Evolutionary conservation across 108 stramenopile genomes (phyloP).

Genomic region (Cyclostephanos tholiformis): DNA sequence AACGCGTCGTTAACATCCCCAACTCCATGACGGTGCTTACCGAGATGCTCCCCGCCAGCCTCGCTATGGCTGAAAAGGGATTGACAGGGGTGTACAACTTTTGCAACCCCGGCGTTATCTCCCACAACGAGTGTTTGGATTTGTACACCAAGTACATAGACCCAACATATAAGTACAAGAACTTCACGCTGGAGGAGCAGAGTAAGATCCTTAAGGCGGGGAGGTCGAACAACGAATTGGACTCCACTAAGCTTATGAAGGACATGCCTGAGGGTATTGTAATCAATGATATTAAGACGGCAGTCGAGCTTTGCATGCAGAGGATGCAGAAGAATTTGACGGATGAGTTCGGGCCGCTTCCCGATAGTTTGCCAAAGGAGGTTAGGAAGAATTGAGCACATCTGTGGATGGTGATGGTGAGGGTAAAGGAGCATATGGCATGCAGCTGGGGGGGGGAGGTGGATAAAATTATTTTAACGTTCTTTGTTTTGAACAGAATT

Average conservation of each 20-base stretch:
- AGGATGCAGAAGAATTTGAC: conserved; percentile 94
- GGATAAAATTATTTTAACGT: not conserved
- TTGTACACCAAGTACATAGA: conserved; percentile 99
- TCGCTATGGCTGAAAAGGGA: conserved; percentile 91
- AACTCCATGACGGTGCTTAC: conserved; percentile 98
- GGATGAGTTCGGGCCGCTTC: conserved; percentile 73
- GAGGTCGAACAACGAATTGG: conserved; percentile 98
- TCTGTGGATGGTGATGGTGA: not conserved
- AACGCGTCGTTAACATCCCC: conserved; percentile 96
- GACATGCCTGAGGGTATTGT: conserved; percentile 90
- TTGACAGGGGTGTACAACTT: conserved; percentile 98
- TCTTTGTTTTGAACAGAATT: not conserved
- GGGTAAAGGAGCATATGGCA: not conserved
- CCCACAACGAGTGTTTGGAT: conserved; percentile 98
- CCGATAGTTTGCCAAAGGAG: conserved; percentile 72
- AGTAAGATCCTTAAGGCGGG: conserved; percentile 93
- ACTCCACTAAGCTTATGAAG: conserved; percentile 92
- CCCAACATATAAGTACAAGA: conserved; percentile 94
- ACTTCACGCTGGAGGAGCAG: conserved; percentile 95
- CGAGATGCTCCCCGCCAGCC: conserved; percentile 96
- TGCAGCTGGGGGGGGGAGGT: not conserved
- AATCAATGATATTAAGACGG: conserved; percentile 91
- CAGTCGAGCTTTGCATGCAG: conserved; percentile 91
- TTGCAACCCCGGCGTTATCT: conserved; percentile 99
- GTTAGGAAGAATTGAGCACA: conserved; percentile 46